Conservation (phyloP, 208 protist genomes). For the Leishmania major region DNA sequence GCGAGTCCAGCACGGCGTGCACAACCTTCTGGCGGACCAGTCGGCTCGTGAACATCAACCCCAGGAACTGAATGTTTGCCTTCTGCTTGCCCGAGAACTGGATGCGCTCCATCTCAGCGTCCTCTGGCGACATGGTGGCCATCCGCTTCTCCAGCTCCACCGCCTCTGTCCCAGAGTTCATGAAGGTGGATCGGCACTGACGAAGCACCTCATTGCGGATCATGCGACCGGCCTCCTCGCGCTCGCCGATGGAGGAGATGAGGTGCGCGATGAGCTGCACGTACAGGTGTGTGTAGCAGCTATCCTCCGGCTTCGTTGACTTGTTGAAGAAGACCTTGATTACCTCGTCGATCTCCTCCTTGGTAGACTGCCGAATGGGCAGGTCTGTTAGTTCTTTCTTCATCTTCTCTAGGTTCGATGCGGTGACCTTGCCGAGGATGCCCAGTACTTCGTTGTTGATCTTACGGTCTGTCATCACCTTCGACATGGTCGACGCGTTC, state of each 20-base stretch:
- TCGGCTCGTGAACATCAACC: slow-evolving; percentile 66
- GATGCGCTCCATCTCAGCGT: slow-evolving; percentile 61
- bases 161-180: slow-evolving; percentile 47
- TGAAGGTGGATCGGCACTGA: slow-evolving; percentile 77
- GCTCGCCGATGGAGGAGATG: slow-evolving; percentile 69
- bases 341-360: slow-evolving; percentile 84
- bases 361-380: slow-evolving; percentile 84
- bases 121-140: slow-evolving; percentile 51
- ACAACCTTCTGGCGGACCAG: slow-evolving; percentile 72
- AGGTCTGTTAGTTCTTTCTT: slow-evolving; percentile 72
- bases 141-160: slow-evolving; percentile 52
- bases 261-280: slow-evolving; percentile 78
- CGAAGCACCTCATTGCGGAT: slow-evolving; percentile 74
- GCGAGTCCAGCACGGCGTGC: slow-evolving; percentile 60
- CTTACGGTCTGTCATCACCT: slow-evolving; percentile 75
- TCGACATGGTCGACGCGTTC: slow-evolving; percentile 55
- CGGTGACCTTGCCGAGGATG: slow-evolving; percentile 82
- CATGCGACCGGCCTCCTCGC: slow-evolving; percentile 59
- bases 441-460: slow-evolving; percentile 88
- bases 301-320: slow-evolving; percentile 80
- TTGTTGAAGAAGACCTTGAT: slow-evolving; percentile 89
- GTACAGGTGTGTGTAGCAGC: slow-evolving; percentile 76
- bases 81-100: slow-evolving; percentile 79
- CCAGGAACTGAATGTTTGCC: slow-evolving; percentile 88
- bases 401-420: slow-evolving; percentile 72